These are phyloP conservation scores for Fraxinus baroniana DNA, from an alignment of 305 asterid species.

Conservation along the genomic window DNA sequence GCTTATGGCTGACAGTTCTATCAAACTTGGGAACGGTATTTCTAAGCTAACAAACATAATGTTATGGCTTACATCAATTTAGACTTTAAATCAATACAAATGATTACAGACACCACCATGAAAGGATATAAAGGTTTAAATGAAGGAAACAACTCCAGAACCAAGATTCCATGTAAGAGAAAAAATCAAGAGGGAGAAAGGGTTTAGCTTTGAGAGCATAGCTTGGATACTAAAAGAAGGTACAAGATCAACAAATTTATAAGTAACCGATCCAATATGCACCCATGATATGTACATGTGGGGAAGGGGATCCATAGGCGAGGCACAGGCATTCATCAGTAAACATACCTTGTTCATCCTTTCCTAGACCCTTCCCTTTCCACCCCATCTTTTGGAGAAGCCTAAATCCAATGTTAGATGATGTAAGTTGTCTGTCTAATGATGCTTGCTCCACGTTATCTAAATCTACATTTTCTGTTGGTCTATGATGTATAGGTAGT, in stretches of 20 bases:
- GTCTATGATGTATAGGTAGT: conserved; percentile 77
- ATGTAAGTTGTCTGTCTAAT: conserved; percentile 65
- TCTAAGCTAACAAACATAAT: neutral
- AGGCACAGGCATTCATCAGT: conserved; percentile 8
- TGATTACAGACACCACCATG: neutral
- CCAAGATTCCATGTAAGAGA: neutral
- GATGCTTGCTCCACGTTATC: conserved; percentile 95
- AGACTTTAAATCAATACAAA: neutral
- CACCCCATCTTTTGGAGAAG: conserved; percentile 99
- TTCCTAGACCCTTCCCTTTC: conserved; percentile 98
- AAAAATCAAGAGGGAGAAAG: neutral
- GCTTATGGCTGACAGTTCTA: neutral
- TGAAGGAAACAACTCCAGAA: neutral
- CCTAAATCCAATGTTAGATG: conserved; percentile 83
- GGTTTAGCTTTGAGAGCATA: neutral
- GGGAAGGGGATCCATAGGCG: neutral
- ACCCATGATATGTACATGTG: neutral
- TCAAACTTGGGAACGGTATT: neutral
- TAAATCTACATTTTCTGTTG: conserved; percentile 80
- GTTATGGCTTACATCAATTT: neutral
- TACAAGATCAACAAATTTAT: neutral
- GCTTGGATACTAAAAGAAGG: neutral
- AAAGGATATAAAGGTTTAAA: neutral
- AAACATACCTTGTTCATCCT: conserved; percentile 82
- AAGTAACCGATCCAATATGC: neutral